phyloP scores from a whole-genome alignment of 2,329 filamentous ascomycete species.

The Penicillium griseofulvum region DNA sequence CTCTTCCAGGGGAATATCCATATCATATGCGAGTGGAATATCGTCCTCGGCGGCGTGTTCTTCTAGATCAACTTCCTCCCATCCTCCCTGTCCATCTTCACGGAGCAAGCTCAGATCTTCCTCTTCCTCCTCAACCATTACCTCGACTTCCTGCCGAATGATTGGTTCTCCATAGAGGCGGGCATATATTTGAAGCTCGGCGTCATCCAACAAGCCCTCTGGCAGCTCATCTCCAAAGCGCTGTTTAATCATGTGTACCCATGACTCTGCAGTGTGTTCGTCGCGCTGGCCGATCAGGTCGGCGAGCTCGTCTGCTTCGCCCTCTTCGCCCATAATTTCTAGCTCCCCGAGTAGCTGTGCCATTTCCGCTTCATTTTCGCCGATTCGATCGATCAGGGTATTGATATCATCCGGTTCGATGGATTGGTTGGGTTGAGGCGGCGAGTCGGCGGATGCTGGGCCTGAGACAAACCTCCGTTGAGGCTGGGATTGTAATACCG shows the following conservation, averaged over 20 bases:
- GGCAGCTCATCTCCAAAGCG: constrained; percentile 76
- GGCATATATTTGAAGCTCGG: constrained; percentile 74
- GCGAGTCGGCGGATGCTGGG: constrained; percentile 14
- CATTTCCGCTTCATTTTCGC: constrained; percentile 35
- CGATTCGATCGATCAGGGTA: constrained; percentile 38
- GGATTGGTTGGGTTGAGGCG: constrained; percentile 16
- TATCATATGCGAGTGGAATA: constrained; percentile 29
- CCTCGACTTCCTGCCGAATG: constrained; percentile 21
- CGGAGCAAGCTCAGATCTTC: constrained; percentile 36
- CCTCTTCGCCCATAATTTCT: constrained; percentile 30
- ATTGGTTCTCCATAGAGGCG: constrained; percentile 76
- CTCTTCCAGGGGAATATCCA: constrained; percentile 26
- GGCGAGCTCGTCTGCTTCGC: constrained; percentile 27
- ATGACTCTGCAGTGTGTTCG: constrained; percentile 32
- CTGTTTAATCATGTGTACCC: constrained; percentile 68
- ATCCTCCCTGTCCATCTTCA: constrained; percentile 38
- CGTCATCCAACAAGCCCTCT: constrained; percentile 63
- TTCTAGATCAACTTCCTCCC: constrained; percentile 36
- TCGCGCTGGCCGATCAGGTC: constrained; percentile 33
- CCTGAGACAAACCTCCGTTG: constrained; percentile 26
- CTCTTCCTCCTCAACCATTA: constrained; percentile 27
- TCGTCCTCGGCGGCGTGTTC: constrained; percentile 21
- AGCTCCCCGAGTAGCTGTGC: constrained; percentile 36
- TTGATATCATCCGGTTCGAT: constrained; percentile 32
- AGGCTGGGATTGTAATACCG: constrained; percentile 8